Conservation (phyloP, 805 yeast species). For the Lipomyces chichibuensis region DNA sequence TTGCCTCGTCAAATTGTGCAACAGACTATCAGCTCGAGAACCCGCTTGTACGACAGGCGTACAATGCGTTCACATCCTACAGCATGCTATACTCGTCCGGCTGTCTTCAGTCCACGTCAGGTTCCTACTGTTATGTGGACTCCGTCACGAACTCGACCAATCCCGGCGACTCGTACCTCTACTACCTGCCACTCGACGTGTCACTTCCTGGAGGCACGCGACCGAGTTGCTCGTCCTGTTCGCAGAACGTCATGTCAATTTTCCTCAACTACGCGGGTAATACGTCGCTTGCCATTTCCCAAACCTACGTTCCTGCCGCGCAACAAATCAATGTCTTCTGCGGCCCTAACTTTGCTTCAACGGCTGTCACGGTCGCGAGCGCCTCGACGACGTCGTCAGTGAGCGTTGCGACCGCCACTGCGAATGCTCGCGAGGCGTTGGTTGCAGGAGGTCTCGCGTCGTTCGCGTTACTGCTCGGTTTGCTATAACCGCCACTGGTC, state of each 20-base stretch:
- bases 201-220: conserved; percentile 36
- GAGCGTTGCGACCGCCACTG: neutral
- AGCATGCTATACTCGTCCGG: conserved; percentile 39
- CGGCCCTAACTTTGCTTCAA: conserved; percentile 23
- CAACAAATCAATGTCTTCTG: conserved; percentile 33
- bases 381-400: conserved; percentile 16
- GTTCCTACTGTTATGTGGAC: conserved; percentile 42
- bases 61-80: conserved; percentile 40
- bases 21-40: conserved; percentile 38
- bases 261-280: conserved; percentile 38
- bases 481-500: neutral
- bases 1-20: conserved; percentile 30
- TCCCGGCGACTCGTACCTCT: conserved; percentile 40
- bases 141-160: conserved; percentile 34
- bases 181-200: conserved; percentile 41
- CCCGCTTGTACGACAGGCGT: conserved; percentile 41
- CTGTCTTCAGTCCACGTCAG: conserved; percentile 35
- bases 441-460: conserved; percentile 6
- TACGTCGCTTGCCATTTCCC: conserved; percentile 35
- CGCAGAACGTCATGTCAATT: conserved; percentile 38
- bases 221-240: conserved; percentile 40
- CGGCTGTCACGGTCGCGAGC: conserved; percentile 8
- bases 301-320: conserved; percentile 41
- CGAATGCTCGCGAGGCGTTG: neutral
- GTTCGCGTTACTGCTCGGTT: neutral